Conservation (phyloP, 148 eudicot genomes). For the Heliamphora exappendiculata region DNA sequence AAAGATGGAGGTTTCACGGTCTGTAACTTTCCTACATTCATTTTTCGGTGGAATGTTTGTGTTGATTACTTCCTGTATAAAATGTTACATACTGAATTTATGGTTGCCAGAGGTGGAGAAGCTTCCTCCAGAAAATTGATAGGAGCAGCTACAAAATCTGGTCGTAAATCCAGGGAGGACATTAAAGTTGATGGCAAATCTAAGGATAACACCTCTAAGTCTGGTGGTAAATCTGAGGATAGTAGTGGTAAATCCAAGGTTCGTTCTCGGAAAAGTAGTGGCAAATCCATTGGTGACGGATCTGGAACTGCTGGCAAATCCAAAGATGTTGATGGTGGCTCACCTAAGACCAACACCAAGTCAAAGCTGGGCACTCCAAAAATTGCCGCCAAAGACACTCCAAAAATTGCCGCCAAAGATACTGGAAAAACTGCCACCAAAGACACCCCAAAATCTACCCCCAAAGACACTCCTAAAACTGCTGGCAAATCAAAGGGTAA, state of each 20-base stretch:
- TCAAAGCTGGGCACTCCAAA: conserved; percentile 23
- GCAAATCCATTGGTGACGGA: conserved; percentile 2
- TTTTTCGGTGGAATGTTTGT: background rate
- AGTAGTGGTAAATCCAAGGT: background rate
- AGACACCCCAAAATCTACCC: conserved; percentile 13
- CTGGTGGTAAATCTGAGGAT: conserved; percentile 32
- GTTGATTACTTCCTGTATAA: background rate
- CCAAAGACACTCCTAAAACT: conserved; percentile 17
- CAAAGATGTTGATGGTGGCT: conserved; percentile 24
- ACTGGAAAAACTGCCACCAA: too few relatives aligned
- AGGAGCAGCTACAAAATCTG: conserved; percentile 28
- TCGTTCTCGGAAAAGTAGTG: background rate
- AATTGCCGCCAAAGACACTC: background rate
- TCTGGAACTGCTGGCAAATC: conserved; percentile 17
- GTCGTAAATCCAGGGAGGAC: conserved; percentile 29
- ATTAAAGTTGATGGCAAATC: conserved; percentile 27
- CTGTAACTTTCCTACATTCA: background rate
- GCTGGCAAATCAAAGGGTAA: conserved; percentile 40
- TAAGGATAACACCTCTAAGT: conserved; percentile 18
- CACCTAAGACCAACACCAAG: conserved; percentile 21
- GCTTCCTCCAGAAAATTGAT: conserved; percentile 47
- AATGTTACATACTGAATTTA: background rate
- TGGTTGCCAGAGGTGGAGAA: conserved; percentile 19
- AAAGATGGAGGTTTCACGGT: conserved; percentile 40
- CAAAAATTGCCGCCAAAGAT: conserved; percentile 4